Evolutionary conservation across 2,329 filamentous ascomycete species (phyloP), one percentile per base, ranked within the genome.

Genomic region (Aspergillus nomiae): DNA sequence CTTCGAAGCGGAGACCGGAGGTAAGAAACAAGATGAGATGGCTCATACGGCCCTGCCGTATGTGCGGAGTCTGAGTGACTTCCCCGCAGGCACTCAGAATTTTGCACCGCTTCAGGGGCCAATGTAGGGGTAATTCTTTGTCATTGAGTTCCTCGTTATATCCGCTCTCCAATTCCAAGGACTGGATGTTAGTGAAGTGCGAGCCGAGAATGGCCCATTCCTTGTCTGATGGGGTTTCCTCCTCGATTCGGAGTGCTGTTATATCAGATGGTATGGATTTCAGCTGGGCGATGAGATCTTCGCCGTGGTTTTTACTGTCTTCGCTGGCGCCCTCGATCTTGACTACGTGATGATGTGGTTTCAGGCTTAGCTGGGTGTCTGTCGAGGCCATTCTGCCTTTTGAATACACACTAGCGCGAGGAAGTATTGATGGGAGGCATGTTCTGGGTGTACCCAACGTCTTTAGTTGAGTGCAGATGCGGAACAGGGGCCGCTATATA

Each of bases 121-220:
- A 73, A 43, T 74, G 71, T 16, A 62, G 26, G 19, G 71, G 72
- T 14, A 74, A 63, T 3, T 66, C 58, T 19, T 54, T 60, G 16
- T 74, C 71, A 26, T 69, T 73, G 8, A 73, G 57, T 0, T 68
- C 45, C 59, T 73, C 71, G 16, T 71, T 60, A 32, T 55, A 71
- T 1, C 71, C 72, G 6, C 57, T 65, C 3, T 65, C 38, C 7
- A 72, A 43, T 36, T 69, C 61, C 8, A 73, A 62, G 19, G 69
- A 59, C 14, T 64, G 63, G 19, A 73, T 57, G 12, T 46, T 56
- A 21, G 55, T 59, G 58, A 74, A 72, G 56, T 73, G 69, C 4
- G 65, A 56, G n/a, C 68, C 54, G 19, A 74, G 68, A 12, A 73
- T 55, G 5, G 43, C 61, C 70, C 71, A 73, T 58, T 73, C 73